A percentile compares a stretch with the other conserved stretches of the same genome.
phyloP scores from a whole-genome alignment of 208 protist genomes.

The Crithidia bombi region DNA sequence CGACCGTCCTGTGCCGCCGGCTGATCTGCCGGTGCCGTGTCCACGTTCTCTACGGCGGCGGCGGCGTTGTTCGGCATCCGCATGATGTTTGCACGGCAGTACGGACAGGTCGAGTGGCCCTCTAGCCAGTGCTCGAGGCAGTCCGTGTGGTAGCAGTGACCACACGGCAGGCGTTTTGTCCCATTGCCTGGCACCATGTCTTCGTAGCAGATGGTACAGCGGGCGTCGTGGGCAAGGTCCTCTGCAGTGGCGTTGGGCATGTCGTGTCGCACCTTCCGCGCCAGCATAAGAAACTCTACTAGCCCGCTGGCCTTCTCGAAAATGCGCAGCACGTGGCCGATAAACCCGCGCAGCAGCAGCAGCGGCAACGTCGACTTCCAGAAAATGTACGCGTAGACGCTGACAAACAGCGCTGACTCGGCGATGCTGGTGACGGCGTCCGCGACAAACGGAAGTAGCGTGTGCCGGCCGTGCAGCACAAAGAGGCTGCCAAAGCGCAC shows the following conservation, averaged over 20 bases:
- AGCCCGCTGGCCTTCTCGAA: conserved; percentile 43
- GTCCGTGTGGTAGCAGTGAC: conserved; percentile 84
- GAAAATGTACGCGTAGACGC: conserved; percentile 57
- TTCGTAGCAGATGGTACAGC: conserved; percentile 89
- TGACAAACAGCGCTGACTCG: conserved; percentile 47
- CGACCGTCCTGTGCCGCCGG: background rate
- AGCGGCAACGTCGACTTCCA: conserved; percentile 46
- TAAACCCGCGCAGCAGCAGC: conserved; percentile 53
- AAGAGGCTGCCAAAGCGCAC: conserved; percentile 35
- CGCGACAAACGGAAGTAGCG: conserved; percentile 48
- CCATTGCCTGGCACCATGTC: conserved; percentile 56
- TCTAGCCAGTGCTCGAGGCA: conserved; percentile 86
- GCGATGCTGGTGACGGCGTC: conserved; percentile 40
- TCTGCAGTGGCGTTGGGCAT: conserved; percentile 53
- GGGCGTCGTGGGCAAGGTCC: conserved; percentile 59
- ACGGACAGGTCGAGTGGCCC: conserved; percentile 79
- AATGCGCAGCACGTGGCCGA: conserved; percentile 40
- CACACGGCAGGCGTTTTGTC: conserved; percentile 76
- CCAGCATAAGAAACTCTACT: conserved; percentile 47
- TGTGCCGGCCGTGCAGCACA: conserved; percentile 29
- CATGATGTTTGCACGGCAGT: conserved; percentile 76
- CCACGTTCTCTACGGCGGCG: background rate
- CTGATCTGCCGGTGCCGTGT: background rate
- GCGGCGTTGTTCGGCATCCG: conserved; percentile 21
- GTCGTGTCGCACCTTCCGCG: conserved; percentile 33